phyloP scores from a whole-genome alignment of 2,329 filamentous ascomycete genomes.

The Xylaria multiplex region DNA sequence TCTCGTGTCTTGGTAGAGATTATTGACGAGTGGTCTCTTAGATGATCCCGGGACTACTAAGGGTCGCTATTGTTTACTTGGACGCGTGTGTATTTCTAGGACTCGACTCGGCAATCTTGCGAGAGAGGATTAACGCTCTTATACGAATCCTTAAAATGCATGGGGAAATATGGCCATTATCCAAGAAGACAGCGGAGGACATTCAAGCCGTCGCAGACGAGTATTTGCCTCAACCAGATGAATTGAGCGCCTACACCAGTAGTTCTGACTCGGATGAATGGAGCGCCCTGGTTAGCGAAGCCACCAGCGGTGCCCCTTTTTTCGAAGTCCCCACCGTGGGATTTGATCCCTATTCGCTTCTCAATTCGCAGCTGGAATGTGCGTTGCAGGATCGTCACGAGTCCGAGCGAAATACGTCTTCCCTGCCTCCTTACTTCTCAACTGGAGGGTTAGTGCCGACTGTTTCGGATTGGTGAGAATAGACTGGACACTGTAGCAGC shows the following conservation, averaged over 20 bases:
- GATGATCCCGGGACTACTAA: slow-evolving; percentile 41
- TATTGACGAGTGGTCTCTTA: slow-evolving; percentile 14
- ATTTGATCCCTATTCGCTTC: slow-evolving; percentile 19
- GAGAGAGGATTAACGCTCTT: slow-evolving; percentile 49
- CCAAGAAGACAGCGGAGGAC: slow-evolving; percentile 51
- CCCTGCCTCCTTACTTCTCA: not conserved
- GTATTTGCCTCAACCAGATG: slow-evolving; percentile 35
- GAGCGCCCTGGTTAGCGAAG: slow-evolving; percentile 4
- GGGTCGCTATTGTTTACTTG: slow-evolving; percentile 47
- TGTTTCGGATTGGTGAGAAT: slow-evolving; percentile 9
- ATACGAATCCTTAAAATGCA: slow-evolving; percentile 47
- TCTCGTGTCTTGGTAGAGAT: not conserved
- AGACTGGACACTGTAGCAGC: not conserved
- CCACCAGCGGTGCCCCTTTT: slow-evolving; percentile 23
- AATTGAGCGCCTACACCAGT: slow-evolving; percentile 1
- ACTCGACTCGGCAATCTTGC: slow-evolving; percentile 47
- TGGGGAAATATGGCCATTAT: slow-evolving; percentile 51
- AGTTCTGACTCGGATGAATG: slow-evolving; percentile 8
- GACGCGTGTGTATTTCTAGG: slow-evolving; percentile 50
- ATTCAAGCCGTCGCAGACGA: slow-evolving; percentile 46
- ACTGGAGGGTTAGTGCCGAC: slow-evolving; percentile 3
- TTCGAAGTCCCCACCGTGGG: slow-evolving; percentile 9
- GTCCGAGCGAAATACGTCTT: not conserved
- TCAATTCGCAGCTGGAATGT: slow-evolving; percentile 14
- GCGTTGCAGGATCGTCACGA: slow-evolving; percentile 12